Evolutionary conservation across 2,329 filamentous ascomycete genomes (phyloP), one percentile per base, ranked within the genome.

Genomic region (Fusarium lyarnte): DNA sequence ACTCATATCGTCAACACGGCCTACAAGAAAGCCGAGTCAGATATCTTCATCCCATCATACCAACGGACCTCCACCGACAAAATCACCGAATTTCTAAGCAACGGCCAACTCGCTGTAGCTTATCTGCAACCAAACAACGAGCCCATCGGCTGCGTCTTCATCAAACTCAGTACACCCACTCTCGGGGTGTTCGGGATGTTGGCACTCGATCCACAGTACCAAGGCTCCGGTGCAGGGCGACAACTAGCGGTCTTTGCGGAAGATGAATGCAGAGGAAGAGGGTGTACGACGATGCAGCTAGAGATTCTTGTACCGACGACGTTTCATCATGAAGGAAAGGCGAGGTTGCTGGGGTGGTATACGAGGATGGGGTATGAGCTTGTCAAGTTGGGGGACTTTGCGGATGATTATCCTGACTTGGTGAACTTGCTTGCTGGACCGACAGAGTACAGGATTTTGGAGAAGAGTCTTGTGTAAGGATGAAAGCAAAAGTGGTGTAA

Each of bases 161-260:
- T 79, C 41, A 80, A 78, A 58, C 54, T 63, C 4, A 36, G 71
- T 2, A 70, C 72, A 3, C 51, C 74, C 11, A 35, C 58, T 0
- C 65, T 73, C 9, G 79, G 79, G 19, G 63, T 73, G 8, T 78
- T 81, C 27, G 74, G 76, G 31, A 80, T 80, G 78, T 46, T 81
- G 6, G 75, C 79, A 3, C 47, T 81, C 6, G 73, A 79, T 17
- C 29, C 47, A 1, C 51, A 58, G 11, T 45, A 77, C 23, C 77
- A 72, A 17, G 78, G 79, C 0, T 45, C 47, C 13, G 79, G 79
- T 1, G 16, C 76, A 4, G 79, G 79, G 9, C 73, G 73, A 6
- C 58, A 74, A 33, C 21, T 81, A 29, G 70, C 73, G 1, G n/a
- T 45, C 16, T 81, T 79, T 42, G 78, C 77, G 13, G 78, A 81